Conservation (phyloP, 2,329 filamentous ascomycete genomes). For the Zarea fungicola region DNA sequence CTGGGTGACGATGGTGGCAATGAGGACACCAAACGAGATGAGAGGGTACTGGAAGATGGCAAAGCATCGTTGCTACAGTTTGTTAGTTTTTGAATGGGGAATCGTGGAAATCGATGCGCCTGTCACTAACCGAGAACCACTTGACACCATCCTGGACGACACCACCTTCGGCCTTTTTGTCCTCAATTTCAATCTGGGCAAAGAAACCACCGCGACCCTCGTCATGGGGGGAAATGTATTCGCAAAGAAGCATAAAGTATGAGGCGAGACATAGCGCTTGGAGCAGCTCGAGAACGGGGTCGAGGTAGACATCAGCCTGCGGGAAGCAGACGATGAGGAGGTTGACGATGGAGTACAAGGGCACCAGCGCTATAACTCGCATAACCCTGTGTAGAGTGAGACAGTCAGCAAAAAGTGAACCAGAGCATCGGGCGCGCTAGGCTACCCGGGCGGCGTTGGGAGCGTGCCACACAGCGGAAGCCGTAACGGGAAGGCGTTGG, state of each 20-base stretch:
- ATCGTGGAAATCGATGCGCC: not conserved
- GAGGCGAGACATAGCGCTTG: slow-evolving; percentile 36
- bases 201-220: slow-evolving; percentile 31
- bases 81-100: not conserved
- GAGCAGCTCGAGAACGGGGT: slow-evolving; percentile 32
- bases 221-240: slow-evolving; percentile 33
- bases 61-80: slow-evolving; percentile 26
- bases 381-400: slow-evolving; percentile 28
- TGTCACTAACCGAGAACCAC: slow-evolving; percentile 27
- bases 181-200: slow-evolving; percentile 26
- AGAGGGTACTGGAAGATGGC: slow-evolving; percentile 37
- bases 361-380: slow-evolving; percentile 36
- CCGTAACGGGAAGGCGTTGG: no score
- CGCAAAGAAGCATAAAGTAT: slow-evolving; percentile 40
- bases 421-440: not conserved
- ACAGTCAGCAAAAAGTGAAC: not conserved
- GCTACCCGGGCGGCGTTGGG: no score
- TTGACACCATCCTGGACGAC: slow-evolving; percentile 23
- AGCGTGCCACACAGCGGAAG: no score
- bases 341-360: slow-evolving; percentile 33
- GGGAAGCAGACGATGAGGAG: slow-evolving; percentile 35
- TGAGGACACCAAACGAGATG: slow-evolving; percentile 37
- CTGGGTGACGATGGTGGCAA: slow-evolving; percentile 26
- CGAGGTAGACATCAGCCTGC: slow-evolving; percentile 33
- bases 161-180: slow-evolving; percentile 21